A percentile compares a stretch with the other conserved stretches of the same genome.
Evolutionary conservation across 179 eudicot species (phyloP).

Genomic region (Silene vulgaris): DNA sequence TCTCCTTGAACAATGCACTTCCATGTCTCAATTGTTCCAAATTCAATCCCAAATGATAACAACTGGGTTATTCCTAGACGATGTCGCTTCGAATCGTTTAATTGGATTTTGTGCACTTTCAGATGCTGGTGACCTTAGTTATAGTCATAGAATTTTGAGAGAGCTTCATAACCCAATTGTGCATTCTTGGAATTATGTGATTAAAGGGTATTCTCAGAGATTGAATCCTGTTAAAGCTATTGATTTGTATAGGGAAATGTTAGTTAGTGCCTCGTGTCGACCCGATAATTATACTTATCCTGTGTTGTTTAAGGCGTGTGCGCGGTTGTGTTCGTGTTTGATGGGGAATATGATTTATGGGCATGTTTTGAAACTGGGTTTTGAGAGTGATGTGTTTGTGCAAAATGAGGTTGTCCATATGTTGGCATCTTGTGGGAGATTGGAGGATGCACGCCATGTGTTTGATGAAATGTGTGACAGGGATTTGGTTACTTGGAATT

Average conservation of each 20-base stretch:
- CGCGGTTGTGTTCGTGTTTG: slow-evolving; percentile 31
- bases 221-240: slow-evolving; percentile 33
- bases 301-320: slow-evolving; percentile 58
- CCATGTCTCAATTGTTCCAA: slow-evolving; percentile 51
- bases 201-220: slow-evolving; percentile 50
- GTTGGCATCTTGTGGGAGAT: slow-evolving; percentile 47
- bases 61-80: slow-evolving; percentile 51
- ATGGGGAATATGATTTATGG: slow-evolving; percentile 54
- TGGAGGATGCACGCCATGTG: slow-evolving; percentile 52
- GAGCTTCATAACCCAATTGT: slow-evolving; percentile 39
- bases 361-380: slow-evolving; percentile 58
- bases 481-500: slow-evolving; percentile 88
- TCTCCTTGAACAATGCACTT: slow-evolving; percentile 47
- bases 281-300: slow-evolving; percentile 79
- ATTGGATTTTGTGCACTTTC: slow-evolving; percentile 74
- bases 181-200: slow-evolving; percentile 68
- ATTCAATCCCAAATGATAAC: slow-evolving; percentile 61
- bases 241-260: slow-evolving; percentile 54
- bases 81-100: slow-evolving; percentile 58
- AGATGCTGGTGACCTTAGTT: slow-evolving; percentile 39
- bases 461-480: slow-evolving; percentile 73
- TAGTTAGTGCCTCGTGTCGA: slow-evolving; percentile 26
- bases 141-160: slow-evolving; percentile 43
- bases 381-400: slow-evolving; percentile 50
- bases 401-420: slow-evolving; percentile 60